These are phyloP conservation scores for Xylaria digitata DNA, from an alignment of 2,329 filamentous ascomycete genomes.

Conservation along the genomic window DNA sequence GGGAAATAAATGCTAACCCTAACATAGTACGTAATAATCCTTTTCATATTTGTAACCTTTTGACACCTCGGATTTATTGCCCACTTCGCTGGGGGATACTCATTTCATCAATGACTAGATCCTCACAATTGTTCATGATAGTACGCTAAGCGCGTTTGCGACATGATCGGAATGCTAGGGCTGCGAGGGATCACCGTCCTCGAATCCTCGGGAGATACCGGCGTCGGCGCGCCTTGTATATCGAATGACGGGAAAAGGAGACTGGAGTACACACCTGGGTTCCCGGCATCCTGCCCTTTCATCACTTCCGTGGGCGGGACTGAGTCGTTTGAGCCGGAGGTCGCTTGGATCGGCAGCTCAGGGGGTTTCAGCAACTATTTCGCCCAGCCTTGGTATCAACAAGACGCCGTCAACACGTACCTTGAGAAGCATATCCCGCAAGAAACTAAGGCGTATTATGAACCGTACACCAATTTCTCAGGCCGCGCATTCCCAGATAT, in stretches of 20 bases:
- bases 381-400: conserved; percentile 30
- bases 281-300: conserved; percentile 35
- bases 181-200: conserved; percentile 69
- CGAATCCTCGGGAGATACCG: conserved; percentile 68
- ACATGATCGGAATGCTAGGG: conserved; percentile 69
- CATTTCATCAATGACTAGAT: background rate
- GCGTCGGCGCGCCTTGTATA: conserved; percentile 57
- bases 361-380: conserved; percentile 39
- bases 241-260: conserved; percentile 39
- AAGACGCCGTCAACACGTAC: conserved; percentile 27
- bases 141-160: conserved; percentile 69
- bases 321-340: conserved; percentile 27
- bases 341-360: conserved; percentile 32
- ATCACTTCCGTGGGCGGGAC: conserved; percentile 36
- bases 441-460: conserved; percentile 36
- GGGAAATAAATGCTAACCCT: conserved; percentile 1
- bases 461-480: conserved; percentile 38
- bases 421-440: conserved; percentile 26
- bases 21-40: conserved; percentile 16
- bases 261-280: conserved; percentile 32
- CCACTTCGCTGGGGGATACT: background rate
- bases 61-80: background rate
- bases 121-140: conserved; percentile 11
- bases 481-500: conserved; percentile 35
- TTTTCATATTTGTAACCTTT: background rate